Base-by-base conservation (phyloP, 1,284 basidiomycete species). In the Ceratobasidium sp. region DNA sequence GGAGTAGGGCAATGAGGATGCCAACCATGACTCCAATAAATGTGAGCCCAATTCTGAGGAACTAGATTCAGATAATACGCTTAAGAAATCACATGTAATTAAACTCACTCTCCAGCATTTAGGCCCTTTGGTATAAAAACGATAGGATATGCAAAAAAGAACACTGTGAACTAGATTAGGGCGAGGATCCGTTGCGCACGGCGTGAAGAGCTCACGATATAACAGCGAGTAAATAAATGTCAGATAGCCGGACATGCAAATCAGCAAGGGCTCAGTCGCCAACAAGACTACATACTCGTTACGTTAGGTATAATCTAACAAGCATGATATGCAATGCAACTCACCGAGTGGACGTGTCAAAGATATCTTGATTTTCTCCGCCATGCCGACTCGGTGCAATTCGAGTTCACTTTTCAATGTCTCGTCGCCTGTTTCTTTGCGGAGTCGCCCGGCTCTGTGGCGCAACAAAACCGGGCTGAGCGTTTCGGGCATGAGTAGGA, bases 161-260 rank as follows among this genome's bases (percentile, higher is more conserved):
- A 80, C 31, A 81, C 80, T 73, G 17, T 10, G 35, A 20, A 26
- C 17, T 15, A 17, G 23, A 15, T 47, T 20, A 54, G 42, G 3
- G 15, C 17, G 7, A 2, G 33, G 31, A 15, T 61, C 15, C 10
- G n/a, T 13, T 11, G n/a, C 23, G n/a, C 26, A 11, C 28, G 10
- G 4, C 5, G 35, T n/a, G 10, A 33, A 5, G 13, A 15, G 51
- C 69, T 63, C 26, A 73, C 69, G 33, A 80, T 83, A 83, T 2
- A 84, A 80, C 10, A 83, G 81, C 69, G 81, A 80, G 80, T 87
- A 87, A 64, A 87, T 82, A 79, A 87, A 85, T 8, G 83, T 82
- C 4, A 86, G 80, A 81, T 87, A 88, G 67, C 88, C 77, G 0
- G 85, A 85, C 67, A 87, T 83, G 76, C 85, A 82, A 45, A 85